phyloP scores from a whole-genome alignment of 768 basidiomycete species.

The Exidia glandulosa region DNA sequence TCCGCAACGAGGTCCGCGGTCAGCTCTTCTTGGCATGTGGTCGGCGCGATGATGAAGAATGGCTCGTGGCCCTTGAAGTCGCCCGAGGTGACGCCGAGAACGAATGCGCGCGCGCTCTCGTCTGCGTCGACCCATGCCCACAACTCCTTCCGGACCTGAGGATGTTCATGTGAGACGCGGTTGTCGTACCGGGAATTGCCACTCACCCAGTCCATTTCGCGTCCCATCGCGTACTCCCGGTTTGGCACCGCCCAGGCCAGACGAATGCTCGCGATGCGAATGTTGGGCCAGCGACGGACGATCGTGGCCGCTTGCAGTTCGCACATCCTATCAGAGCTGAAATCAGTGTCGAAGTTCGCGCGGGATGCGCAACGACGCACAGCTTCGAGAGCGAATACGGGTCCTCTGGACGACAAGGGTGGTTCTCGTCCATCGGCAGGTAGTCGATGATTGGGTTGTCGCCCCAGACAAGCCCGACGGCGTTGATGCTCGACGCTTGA shows the following conservation, averaged over 20 bases:
- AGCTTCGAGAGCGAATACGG: slow-evolving; percentile 57
- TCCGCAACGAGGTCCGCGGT: slow-evolving; percentile 32
- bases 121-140: slow-evolving; percentile 66
- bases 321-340: slow-evolving; percentile 32
- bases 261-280: slow-evolving; percentile 64
- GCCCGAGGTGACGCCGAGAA: slow-evolving; percentile 42
- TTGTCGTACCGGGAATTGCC: not conserved
- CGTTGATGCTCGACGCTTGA: slow-evolving; percentile 58
- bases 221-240: slow-evolving; percentile 14
- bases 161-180: slow-evolving; percentile 11
- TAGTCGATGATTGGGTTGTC: slow-evolving; percentile 36
- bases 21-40: slow-evolving; percentile 35
- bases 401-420: slow-evolving; percentile 53
- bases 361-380: slow-evolving; percentile 8
- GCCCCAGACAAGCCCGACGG: slow-evolving; percentile 41
- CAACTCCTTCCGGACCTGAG: slow-evolving; percentile 35
- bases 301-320: slow-evolving; percentile 62
- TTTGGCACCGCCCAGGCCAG: slow-evolving; percentile 43
- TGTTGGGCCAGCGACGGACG: slow-evolving; percentile 44
- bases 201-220: slow-evolving; percentile 3
- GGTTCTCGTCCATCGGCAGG: slow-evolving; percentile 56
- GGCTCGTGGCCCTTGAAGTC: slow-evolving; percentile 51
- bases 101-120: slow-evolving; percentile 52
- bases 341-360: not conserved
- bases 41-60: slow-evolving; percentile 56